Conservation (phyloP, 2,329 filamentous ascomycete genomes). For the Venturia pyrina region DNA sequence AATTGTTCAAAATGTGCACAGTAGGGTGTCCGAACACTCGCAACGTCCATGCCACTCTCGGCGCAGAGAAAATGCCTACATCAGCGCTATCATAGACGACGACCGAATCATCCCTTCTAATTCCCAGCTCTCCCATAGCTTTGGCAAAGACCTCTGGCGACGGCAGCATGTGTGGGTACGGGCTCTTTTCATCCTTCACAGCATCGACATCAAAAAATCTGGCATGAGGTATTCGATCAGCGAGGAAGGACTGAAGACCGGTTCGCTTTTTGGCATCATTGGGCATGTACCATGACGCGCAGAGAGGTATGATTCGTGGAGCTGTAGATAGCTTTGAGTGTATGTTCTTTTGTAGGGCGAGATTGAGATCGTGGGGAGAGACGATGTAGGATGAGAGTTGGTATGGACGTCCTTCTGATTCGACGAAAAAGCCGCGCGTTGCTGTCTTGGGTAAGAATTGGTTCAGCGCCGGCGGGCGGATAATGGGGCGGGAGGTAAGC, state of each 20-base stretch:
- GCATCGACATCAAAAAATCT: conserved; percentile 96
- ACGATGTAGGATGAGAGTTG: conserved; percentile 75
- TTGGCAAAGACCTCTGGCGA: conserved; percentile 68
- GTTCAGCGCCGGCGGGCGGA: conserved; percentile 9
- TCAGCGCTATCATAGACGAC: conserved; percentile 93
- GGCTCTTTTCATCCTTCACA: conserved; percentile 75
- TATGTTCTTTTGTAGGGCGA: conserved; percentile 74
- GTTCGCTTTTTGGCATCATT: conserved; percentile 68
- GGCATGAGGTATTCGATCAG: conserved; percentile 75
- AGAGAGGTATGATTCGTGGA: conserved; percentile 77
- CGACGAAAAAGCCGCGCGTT: background rate
- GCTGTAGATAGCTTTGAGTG: conserved; percentile 69
- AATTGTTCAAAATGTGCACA: conserved; percentile 92
- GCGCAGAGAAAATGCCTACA: conserved; percentile 87
- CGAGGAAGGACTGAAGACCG: conserved; percentile 70
- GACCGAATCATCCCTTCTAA: conserved; percentile 75
- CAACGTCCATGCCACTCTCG: conserved; percentile 88
- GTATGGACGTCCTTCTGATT: conserved; percentile 15
- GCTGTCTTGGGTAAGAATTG: conserved; percentile 1
- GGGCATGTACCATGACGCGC: conserved; percentile 91
- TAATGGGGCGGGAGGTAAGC: conserved; percentile 4
- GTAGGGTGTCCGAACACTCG: conserved; percentile 78
- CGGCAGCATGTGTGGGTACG: conserved; percentile 95
- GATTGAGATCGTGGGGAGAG: conserved; percentile 69
- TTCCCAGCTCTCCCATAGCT: conserved; percentile 82